phyloP scores from a whole-genome alignment of 2,329 filamentous ascomycete genomes.

The Cercospora sp. region DNA sequence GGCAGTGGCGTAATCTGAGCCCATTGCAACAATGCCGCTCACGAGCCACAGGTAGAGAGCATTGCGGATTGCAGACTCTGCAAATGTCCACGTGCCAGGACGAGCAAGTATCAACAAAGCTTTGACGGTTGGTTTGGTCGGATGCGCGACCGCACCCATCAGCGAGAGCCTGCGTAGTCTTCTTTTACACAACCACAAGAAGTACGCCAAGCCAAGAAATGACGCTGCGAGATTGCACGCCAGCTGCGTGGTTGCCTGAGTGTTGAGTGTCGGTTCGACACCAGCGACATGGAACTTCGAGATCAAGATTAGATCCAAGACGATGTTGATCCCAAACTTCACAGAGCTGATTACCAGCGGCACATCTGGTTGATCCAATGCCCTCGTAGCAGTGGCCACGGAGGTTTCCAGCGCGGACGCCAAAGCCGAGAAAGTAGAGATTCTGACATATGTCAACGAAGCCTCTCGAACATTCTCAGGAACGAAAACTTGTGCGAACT shows the following conservation, averaged over 20 bases:
- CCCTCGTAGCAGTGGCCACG: constrained; percentile 61
- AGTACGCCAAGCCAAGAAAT: constrained; percentile 60
- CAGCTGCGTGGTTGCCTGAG: constrained; percentile 64
- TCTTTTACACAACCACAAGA: constrained; percentile 50
- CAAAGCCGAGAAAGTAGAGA: constrained; percentile 63
- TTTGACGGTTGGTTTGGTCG: constrained; percentile 41
- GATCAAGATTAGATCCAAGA: constrained; percentile 66
- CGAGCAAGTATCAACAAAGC: constrained; percentile 54
- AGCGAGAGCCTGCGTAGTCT: neutral
- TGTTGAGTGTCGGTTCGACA: constrained; percentile 59
- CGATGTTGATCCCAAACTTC: constrained; percentile 67
- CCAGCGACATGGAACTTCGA: constrained; percentile 63
- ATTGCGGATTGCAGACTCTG: constrained; percentile 67
- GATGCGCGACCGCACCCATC: neutral
- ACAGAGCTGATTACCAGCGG: constrained; percentile 64
- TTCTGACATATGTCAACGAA: constrained; percentile 65
- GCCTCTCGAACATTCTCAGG: constrained; percentile 57
- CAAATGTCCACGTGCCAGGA: constrained; percentile 61
- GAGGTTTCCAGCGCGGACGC: constrained; percentile 64
- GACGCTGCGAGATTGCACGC: constrained; percentile 61
- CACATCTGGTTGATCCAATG: constrained; percentile 68
- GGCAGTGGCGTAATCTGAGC: constrained; percentile 65
- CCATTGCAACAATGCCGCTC: constrained; percentile 62
- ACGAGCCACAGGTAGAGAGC: constrained; percentile 71
- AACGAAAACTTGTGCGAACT: constrained; percentile 63